Conservation (phyloP, 2,329 filamentous ascomycete species). For the Fusarium coicis region DNA sequence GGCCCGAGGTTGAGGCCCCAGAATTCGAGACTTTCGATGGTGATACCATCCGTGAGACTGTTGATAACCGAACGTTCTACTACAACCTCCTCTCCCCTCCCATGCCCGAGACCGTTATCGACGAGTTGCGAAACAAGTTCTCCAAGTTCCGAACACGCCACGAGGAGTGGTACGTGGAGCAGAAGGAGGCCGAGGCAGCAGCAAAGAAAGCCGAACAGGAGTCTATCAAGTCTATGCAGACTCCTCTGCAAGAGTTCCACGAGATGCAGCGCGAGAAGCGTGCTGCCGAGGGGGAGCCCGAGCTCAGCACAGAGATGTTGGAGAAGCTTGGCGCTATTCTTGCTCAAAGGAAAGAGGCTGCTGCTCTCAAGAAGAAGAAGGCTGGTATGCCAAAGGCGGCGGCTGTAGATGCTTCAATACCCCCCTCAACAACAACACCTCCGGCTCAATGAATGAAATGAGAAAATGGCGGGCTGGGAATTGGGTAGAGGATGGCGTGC, state of each 20-base stretch:
- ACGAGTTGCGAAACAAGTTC: constrained; percentile 88
- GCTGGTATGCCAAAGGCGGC: constrained; percentile 51
- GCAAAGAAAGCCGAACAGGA: constrained; percentile 52
- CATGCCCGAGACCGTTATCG: constrained; percentile 80
- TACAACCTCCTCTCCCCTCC: constrained; percentile 82
- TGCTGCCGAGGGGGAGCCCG: constrained; percentile 64
- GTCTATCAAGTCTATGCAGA: constrained; percentile 56
- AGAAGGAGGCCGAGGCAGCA: constrained; percentile 69
- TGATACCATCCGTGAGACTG: constrained; percentile 82
- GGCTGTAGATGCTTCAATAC: constrained; percentile 26
- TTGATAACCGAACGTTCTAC: constrained; percentile 79
- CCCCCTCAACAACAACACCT: constrained; percentile 32
- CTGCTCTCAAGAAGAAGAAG: constrained; percentile 52
- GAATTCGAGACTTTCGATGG: constrained; percentile 63
- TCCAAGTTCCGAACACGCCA: constrained; percentile 84
- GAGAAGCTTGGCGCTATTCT: constrained; percentile 71
- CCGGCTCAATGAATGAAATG: constrained; percentile 30
- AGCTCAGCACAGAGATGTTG: constrained; percentile 68
- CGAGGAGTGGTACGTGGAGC: constrained; percentile 75
- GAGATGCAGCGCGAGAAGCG: constrained; percentile 63
- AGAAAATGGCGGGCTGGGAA: constrained; percentile 1
- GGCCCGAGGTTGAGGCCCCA: constrained; percentile 69
- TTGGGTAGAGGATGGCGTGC: constrained; percentile 29
- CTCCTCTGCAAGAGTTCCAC: constrained; percentile 70
- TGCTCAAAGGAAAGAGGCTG: constrained; percentile 61